Evolutionary conservation across 805 yeast species (phyloP).

Genomic region (Saccharomycopsis sp.): DNA sequence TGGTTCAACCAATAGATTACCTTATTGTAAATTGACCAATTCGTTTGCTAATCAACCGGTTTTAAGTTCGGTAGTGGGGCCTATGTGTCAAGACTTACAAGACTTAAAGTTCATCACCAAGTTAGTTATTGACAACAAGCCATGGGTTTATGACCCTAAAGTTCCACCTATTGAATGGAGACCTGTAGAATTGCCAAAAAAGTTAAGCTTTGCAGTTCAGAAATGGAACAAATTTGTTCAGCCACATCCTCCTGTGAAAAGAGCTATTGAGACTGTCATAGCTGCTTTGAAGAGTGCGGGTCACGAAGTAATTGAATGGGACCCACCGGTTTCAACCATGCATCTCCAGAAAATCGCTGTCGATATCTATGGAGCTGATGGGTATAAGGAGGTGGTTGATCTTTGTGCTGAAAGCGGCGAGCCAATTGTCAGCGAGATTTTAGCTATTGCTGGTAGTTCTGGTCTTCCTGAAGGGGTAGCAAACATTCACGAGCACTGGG

Average conservation of each 20-base stretch:
- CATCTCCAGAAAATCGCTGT: constrained; percentile 26
- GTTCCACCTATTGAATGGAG: constrained; percentile 48
- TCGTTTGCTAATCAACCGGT: constrained; percentile 31
- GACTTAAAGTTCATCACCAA: constrained; percentile 32
- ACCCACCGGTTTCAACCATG: constrained; percentile 29
- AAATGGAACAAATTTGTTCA: constrained; percentile 38
- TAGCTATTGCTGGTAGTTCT: constrained; percentile 25
- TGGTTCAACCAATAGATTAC: constrained; percentile 52
- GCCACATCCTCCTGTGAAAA: constrained; percentile 51
- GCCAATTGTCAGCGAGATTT: constrained; percentile 27
- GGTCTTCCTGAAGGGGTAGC: constrained; percentile 8
- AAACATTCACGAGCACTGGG: constrained; percentile 33
- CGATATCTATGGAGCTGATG: constrained; percentile 31
- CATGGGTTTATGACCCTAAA: constrained; percentile 46
- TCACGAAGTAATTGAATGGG: constrained; percentile 38
- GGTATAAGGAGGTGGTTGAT: constrained; percentile 29
- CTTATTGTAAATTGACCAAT: constrained; percentile 25
- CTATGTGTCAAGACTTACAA: constrained; percentile 28
- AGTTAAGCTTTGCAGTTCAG: constrained; percentile 41
- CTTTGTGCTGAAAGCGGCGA: constrained; percentile 30
- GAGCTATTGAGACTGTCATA: constrained; percentile 35
- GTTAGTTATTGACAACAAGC: constrained; percentile 33
- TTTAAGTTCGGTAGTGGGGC: constrained; percentile 33
- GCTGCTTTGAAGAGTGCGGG: constrained; percentile 31
- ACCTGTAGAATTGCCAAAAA: constrained; percentile 24